phyloP scores from a whole-genome alignment of 2,329 filamentous ascomycete genomes.

The Aspergillus awamori region DNA sequence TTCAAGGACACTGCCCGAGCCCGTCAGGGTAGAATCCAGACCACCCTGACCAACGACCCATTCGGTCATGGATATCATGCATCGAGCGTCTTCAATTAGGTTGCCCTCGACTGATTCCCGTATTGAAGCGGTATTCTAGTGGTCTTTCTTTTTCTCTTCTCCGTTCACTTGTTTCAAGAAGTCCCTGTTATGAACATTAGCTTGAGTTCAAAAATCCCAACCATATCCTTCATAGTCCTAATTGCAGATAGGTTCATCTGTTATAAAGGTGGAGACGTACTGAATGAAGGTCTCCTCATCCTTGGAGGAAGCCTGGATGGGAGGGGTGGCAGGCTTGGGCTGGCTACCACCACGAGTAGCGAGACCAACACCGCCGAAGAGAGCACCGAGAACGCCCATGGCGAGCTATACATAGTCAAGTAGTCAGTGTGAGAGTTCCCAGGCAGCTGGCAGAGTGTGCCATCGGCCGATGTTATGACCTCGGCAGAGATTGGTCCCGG shows the following conservation, averaged over 20 bases:
- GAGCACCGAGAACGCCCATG: slow-evolving; percentile 58
- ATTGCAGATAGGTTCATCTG: background rate
- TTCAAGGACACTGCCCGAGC: background rate
- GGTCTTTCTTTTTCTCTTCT: slow-evolving; percentile 50
- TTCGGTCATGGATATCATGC: too few relatives aligned
- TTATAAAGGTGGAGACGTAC: slow-evolving; percentile 49
- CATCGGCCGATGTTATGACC: background rate
- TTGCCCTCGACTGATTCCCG: slow-evolving; percentile 16
- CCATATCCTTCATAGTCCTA: background rate
- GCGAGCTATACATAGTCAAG: slow-evolving; percentile 54
- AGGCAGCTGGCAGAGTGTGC: slow-evolving; percentile 6
- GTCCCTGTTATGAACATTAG: slow-evolving; percentile 40
- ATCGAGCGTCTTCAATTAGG: slow-evolving; percentile 6
- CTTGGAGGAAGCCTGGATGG: slow-evolving; percentile 66
- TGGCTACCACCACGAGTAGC: slow-evolving; percentile 50
- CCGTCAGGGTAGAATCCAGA: background rate
- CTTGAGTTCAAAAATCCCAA: background rate
- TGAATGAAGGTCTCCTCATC: slow-evolving; percentile 71
- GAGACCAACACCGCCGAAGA: slow-evolving; percentile 52
- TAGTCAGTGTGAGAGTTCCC: slow-evolving; percentile 17
- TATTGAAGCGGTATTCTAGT: slow-evolving; percentile 29
- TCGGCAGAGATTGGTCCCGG: slow-evolving; percentile 7
- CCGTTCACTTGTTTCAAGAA: slow-evolving; percentile 55
- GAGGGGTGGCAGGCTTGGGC: slow-evolving; percentile 53
- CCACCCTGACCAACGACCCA: background rate